Conservation (phyloP, 179 eudicot species). For the Amaranthus tricolor region DNA sequence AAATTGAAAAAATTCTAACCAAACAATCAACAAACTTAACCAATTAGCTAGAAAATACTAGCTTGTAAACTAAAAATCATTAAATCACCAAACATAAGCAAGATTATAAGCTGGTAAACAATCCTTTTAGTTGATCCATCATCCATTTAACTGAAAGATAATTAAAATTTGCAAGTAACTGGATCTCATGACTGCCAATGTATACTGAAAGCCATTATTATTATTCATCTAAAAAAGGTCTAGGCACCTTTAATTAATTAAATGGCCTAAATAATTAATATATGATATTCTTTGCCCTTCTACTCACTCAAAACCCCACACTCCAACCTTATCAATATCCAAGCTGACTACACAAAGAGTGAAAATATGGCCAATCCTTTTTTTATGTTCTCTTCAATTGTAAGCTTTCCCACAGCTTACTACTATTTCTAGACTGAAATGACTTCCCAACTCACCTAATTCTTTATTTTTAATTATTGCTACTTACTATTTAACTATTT, state of each 20-base stretch:
- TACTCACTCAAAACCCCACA: constrained; percentile 24
- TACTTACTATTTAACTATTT: too few relatives aligned
- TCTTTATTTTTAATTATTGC: not conserved
- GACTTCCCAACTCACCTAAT: constrained; percentile 18
- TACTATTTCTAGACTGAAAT: not conserved
- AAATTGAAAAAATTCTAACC: not conserved
- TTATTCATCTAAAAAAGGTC: not conserved
- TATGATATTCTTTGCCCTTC: constrained; percentile 26
- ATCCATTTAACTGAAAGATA: too few relatives aligned
- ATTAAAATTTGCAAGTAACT: too few relatives aligned
- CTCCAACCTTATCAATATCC: constrained; percentile 10
- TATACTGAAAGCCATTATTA: too few relatives aligned
- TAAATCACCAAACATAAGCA: not conserved
- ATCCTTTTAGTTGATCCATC: not conserved
- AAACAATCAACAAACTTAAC: not conserved
- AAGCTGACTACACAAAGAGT: constrained; percentile 15
- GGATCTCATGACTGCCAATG: too few relatives aligned
- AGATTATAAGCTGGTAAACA: not conserved
- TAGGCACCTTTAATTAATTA: not conserved
- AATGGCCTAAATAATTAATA: not conserved
- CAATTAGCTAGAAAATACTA: too few relatives aligned
- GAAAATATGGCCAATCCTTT: constrained; percentile 16
- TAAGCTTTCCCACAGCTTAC: constrained; percentile 11
- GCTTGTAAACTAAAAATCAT: not conserved
- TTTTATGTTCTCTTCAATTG: constrained; percentile 24